Base-by-base conservation (phyloP, 805 yeast species). In the Myxozyma melibiosi region DNA sequence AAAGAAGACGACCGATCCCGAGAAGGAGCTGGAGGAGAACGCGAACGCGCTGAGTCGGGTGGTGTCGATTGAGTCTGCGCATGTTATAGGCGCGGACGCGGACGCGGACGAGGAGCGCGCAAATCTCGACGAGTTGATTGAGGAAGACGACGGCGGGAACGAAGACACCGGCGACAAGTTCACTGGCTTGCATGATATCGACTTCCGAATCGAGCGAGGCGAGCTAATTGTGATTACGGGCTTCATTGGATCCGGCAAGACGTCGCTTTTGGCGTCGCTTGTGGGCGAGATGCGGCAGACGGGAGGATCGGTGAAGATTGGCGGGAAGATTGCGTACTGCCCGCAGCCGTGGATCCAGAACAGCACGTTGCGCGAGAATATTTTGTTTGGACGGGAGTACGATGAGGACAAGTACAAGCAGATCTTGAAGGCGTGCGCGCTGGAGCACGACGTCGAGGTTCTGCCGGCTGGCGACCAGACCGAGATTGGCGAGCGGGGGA, bases 401-500 rank as follows among this genome's bases (percentile, higher is more conserved):
- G 81, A 84, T 54, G 69, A 76, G 43, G 65, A 70, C 2, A 76
- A 74, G 63, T 89, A 89, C 67, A 67, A 79, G 2, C 68, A 71
- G 2, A 81, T 87, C 2, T 70, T 89, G 7, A 70, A 77, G 40
- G 84, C 83, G 0, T 89, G 96, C 70, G 82, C 88, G 0, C 74
- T 89, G 55, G 78, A 78, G 44, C 77, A 79, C 33, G 96, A 89
- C 71, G 74, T 89, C 61, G 79, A 80, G 13, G 78, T 79, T 33
- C 74, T 90, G 38, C 84, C 86, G 4, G 89, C 84, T 35, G 90
- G 94, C 27, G 96, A 89, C 67, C 68, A 69, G 59, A 86, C 92
- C 0, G 96, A 90, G 71, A 86, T 89, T 64, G 96, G 96, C 57
- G 96, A 89, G 69, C 79, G 91, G 61, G 96, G 96, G 66, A 86